These are phyloP conservation scores for Penicillium expansum DNA, from an alignment of 2,329 filamentous ascomycete species.

Conservation along the genomic window DNA sequence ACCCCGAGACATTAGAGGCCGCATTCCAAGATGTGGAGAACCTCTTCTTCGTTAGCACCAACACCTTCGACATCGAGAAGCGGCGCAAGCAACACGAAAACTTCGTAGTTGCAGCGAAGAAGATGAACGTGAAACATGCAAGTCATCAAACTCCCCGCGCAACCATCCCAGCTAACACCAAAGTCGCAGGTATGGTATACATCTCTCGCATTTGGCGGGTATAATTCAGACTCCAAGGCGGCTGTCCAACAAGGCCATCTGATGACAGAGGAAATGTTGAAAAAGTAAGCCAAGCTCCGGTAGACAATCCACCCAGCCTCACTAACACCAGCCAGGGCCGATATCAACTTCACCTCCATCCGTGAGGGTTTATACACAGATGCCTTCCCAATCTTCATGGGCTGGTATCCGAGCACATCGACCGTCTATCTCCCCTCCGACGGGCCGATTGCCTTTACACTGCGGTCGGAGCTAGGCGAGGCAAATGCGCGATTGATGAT, in stretches of 20 bases:
- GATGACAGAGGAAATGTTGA: conserved; percentile 55
- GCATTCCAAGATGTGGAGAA: conserved; percentile 54
- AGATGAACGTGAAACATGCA: conserved; percentile 53
- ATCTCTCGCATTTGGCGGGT: conserved; percentile 57
- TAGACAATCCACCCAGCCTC: not conserved
- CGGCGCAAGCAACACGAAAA: conserved; percentile 48
- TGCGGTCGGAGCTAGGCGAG: conserved; percentile 55
- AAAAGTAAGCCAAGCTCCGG: conserved; percentile 24
- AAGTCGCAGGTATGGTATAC: conserved; percentile 55
- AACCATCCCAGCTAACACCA: conserved; percentile 35
- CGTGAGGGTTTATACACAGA: conserved; percentile 61
- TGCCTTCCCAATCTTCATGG: conserved; percentile 59
- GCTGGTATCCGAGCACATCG: conserved; percentile 37
- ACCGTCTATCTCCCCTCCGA: conserved; percentile 39
- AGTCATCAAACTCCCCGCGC: conserved; percentile 47
- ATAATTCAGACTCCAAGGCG: conserved; percentile 40
- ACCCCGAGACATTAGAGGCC: conserved; percentile 44
- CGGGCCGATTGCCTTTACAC: conserved; percentile 51
- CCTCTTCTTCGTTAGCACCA: conserved; percentile 58
- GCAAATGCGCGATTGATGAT: conserved; percentile 53
- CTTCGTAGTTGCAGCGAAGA: conserved; percentile 55
- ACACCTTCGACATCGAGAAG: conserved; percentile 49
- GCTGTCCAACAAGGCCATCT: conserved; percentile 60
- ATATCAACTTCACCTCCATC: conserved; percentile 53
- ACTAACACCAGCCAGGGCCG: conserved; percentile 27